Base-by-base conservation (phyloP, 441 rosid species). In the Eruca vesicaria region DNA sequence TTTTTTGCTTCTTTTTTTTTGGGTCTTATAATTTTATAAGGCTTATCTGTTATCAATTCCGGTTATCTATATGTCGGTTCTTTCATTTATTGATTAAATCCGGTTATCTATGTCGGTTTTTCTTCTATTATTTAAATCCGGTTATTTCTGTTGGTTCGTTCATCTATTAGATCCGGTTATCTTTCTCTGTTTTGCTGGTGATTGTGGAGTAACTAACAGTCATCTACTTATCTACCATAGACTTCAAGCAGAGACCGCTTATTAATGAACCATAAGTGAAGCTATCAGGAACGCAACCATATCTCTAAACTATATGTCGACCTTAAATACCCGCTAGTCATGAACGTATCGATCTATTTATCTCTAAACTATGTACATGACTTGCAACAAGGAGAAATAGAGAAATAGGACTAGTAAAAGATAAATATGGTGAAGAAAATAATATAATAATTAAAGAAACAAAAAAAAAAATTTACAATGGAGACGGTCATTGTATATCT, bases 201-300 rank as follows among this genome's bases (percentile, higher is more conserved):
- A 23, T 23, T n/a, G n/a, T n/a, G n/a, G n/a, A n/a, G n/a, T n/a
- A n/a, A n/a, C n/a, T n/a, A n/a, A n/a, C n/a, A n/a, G n/a, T n/a
- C n/a, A n/a, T n/a, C n/a, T n/a, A n/a, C n/a, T n/a, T n/a, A n/a
- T n/a, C n/a, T n/a, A 94, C 82, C 87, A 75, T 92, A 61, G 95
- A 86, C 58, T 87, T 86, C 73, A 84, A 89, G 90, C 95, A 90
- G 38, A 92, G 88, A 52, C 97, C 95, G 35, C 95, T 90, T 33
- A 94, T 92, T 48, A 90, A 71, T 64, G 97, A 87, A 66, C 98
- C 94, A 60, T 89, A 94, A 2, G 97, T 85, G 67, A 92, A 72
- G 79, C 82, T 87, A 65, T 92, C 98, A 6, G 95, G 91, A 29
- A 70, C 70, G 74, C 96, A 89, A 45, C 90, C 86, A 77, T 82